These are phyloP conservation scores for Phytopythium boreale DNA, from an alignment of 352 stramenopile species.

Conservation along the genomic window DNA sequence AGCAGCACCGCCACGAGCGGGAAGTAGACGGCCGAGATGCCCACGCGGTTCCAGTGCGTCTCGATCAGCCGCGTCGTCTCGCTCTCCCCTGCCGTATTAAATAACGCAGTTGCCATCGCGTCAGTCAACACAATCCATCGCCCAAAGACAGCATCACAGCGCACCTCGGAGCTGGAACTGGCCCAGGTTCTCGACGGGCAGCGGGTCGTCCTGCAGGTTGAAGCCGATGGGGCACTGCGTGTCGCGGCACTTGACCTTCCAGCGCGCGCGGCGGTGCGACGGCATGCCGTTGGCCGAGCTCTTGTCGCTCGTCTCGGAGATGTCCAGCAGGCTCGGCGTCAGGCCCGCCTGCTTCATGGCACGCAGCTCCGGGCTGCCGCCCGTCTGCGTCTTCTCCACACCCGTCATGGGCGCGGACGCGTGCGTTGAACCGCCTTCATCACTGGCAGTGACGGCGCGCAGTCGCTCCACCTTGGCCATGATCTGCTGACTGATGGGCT, in stretches of 20 bases:
- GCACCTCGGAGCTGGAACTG: slow-evolving; percentile 67
- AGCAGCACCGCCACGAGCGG: slow-evolving; percentile 93
- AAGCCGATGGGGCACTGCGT: slow-evolving; percentile 81
- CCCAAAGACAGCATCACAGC: too few relatives aligned
- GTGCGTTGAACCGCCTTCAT: slow-evolving; percentile 3
- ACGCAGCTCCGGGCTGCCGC: background rate
- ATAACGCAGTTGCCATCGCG: too few relatives aligned
- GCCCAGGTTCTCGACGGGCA: slow-evolving; percentile 47
- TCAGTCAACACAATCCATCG: too few relatives aligned
- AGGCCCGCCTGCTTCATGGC: slow-evolving; percentile 44
- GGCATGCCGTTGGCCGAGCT: background rate
- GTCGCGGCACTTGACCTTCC: slow-evolving; percentile 51
- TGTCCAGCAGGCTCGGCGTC: slow-evolving; percentile 65
- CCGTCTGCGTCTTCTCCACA: slow-evolving; percentile 11
- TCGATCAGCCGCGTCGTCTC: slow-evolving; percentile 62
- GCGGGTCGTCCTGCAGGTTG: slow-evolving; percentile 51
- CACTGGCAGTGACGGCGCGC: slow-evolving; percentile 8
- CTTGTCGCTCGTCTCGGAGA: slow-evolving; percentile 11
- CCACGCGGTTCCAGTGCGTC: slow-evolving; percentile 58
- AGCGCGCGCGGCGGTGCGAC: slow-evolving; percentile 25
- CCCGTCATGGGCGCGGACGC: slow-evolving; percentile 13
- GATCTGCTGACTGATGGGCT: slow-evolving; percentile 73
- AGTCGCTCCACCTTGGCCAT: slow-evolving; percentile 60
- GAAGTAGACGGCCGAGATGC: slow-evolving; percentile 92
- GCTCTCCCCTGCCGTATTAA: slow-evolving; percentile 24